Base-by-base conservation (phyloP, 306 rosid genomes). In the Bauhinia variegata region DNA sequence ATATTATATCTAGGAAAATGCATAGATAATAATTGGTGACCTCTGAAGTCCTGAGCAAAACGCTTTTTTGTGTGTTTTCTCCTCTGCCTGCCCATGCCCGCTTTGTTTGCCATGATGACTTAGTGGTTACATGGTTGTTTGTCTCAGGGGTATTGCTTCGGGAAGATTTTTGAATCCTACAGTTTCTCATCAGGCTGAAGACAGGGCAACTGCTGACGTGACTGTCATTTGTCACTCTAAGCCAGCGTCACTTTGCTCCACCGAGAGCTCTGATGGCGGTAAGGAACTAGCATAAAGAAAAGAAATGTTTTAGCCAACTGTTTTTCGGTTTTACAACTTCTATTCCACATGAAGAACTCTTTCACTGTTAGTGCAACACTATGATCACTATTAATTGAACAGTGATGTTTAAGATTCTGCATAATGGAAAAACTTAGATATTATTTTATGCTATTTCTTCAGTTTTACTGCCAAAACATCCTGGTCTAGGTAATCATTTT, bases 251-350 rank as follows among this genome's bases (percentile, higher is more conserved):
- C 87, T 90, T 74, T 85, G 97, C 74, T 90, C 97, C 58, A 90
- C 97, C 0, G 95, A 90, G 82, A 90, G 97, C 78, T 90, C 97
- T 11, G 95, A 90, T 47, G 97, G 92, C 28, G 95, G 97, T 90
- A 75, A 75, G 70, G 72, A 55, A 50, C 62, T 59, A 56, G 36
- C 53, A 28, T 7, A 38, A 31, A 16, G 14, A 43, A n/a, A 54
- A 19, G 31, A 28, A 47, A 43, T 41, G 39, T 30, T 65, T 16
- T 18, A 37, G 48, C 17, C 48, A 23, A 23, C 2, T 23, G 28
- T 42, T 59, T 19, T 60, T 11, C 18, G 10, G 60, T 64, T 57
- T 64, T 56, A 71, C n/a, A n/a, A n/a, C 50, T 52, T 52, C 38
- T 8, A 15, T 13, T 23, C 28, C 1, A 23, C 28, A 2, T 23